Evolutionary conservation across 176 grass and related monocot genomes (phyloP), one percentile per base, ranked within the genome.

Genomic region (Canna indica): DNA sequence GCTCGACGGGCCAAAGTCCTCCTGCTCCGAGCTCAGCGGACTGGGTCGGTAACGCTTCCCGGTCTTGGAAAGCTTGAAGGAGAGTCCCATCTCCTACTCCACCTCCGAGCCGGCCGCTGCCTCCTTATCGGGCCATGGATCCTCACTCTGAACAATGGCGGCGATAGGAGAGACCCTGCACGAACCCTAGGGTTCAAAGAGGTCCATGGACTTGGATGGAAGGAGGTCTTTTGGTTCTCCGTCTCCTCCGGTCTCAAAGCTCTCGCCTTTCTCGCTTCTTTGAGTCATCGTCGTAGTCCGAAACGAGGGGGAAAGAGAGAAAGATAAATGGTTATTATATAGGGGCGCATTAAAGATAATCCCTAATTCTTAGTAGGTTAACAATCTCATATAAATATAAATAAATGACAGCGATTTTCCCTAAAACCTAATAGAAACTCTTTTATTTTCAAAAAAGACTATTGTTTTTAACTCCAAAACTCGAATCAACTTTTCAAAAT

Each of bases 11-110:
- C 83, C 77, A 35, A 35, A 38, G 25, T 57, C 72, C 57, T n/a
- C 42, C 15, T 35, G 12, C 67, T 65, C 12, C 22, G 32, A 9
- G 36, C 0, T 4, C 47, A 41, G 38, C 52, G 81, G 59, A 29
- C 73, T 76, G 29, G 80, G 57, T 34, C 46, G 29, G 65, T 76
- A 86, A 16, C 80, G 72, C 36, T 75, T 71, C 29, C 83, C 87
- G 42, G 79, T 78, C 85, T 88, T 95, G 7, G 82, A 85, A 2
- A 95, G 26, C 77, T 86, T 88, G 85, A 95, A 91, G 34, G 91
- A 95, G 73, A 90, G 78, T 73, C 83, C 91, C 91, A 95, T 95
- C 35, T 50, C 72, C 59, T 60, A 22, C 26, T 60, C 57, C 24
- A 14, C 13, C 59, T 16, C 27, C 57, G 7, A 3, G 16, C 44